These are phyloP conservation scores for Jamesozyma spencerorum DNA, from an alignment of 805 yeast species.

Conservation along the genomic window DNA sequence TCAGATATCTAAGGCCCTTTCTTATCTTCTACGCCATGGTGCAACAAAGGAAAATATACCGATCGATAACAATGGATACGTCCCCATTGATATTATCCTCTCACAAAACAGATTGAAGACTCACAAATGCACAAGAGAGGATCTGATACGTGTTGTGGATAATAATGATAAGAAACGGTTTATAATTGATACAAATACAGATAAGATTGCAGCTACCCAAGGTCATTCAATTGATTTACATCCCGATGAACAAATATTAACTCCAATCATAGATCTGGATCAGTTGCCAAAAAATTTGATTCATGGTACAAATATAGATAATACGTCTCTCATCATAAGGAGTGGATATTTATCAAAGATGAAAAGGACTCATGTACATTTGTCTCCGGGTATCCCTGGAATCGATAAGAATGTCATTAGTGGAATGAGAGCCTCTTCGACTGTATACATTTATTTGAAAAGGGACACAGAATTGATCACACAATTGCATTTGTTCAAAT, in stretches of 20 bases:
- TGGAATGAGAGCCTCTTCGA: conserved; percentile 57
- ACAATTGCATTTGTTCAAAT: conserved; percentile 40
- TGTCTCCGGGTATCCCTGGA: conserved; percentile 53
- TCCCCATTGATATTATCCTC: conserved; percentile 45
- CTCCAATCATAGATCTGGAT: conserved; percentile 27
- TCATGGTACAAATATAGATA: conserved; percentile 66
- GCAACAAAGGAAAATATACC: conserved; percentile 58
- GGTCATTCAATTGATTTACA: conserved; percentile 66
- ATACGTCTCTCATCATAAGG: conserved; percentile 39
- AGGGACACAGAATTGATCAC: conserved; percentile 36
- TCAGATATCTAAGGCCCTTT: conserved; percentile 60
- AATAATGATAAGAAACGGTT: conserved; percentile 67
- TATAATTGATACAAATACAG: conserved; percentile 32
- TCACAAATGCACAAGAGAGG: conserved; percentile 44
- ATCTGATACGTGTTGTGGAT: conserved; percentile 51
- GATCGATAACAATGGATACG: conserved; percentile 63
- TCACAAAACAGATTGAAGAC: conserved; percentile 50
- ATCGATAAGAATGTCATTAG: conserved; percentile 43
- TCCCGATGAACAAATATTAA: conserved; percentile 36
- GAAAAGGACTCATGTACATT: conserved; percentile 79
- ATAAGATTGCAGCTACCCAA: conserved; percentile 76
- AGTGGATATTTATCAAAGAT: conserved; percentile 54
- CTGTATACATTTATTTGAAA: conserved; percentile 56
- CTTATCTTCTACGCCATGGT: conserved; percentile 78
- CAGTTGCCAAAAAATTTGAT: conserved; percentile 47